These are phyloP conservation scores for bread wheat (Triticum aestivum) DNA, from an alignment of 176 grass and related monocot genomes.

Conservation along the genomic window IWGSC_CS_RefSeq_v2.1 NC_057807.1:698070072-698070571, in stretches of 20 bases:
- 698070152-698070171: background rate
- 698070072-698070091: background rate
- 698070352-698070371: background rate
- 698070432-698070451: too few relatives aligned
- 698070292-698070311: background rate
- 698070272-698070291: background rate
- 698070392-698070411: background rate
- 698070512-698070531: background rate
- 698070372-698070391: background rate
- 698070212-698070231: background rate
- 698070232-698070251: background rate
- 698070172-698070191: background rate
- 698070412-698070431: background rate
- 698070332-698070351: background rate
- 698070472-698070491: too few relatives aligned
- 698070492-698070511: too few relatives aligned
- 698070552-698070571: background rate
- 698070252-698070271: background rate
- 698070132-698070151: background rate
- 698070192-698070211: background rate
- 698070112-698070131: background rate
- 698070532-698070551: background rate
- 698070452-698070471: background rate
- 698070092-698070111: background rate
- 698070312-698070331: background rate